These are phyloP conservation scores for Penicillium sp. DNA, from an alignment of 2,329 filamentous ascomycete genomes.

Conservation along the genomic window DNA sequence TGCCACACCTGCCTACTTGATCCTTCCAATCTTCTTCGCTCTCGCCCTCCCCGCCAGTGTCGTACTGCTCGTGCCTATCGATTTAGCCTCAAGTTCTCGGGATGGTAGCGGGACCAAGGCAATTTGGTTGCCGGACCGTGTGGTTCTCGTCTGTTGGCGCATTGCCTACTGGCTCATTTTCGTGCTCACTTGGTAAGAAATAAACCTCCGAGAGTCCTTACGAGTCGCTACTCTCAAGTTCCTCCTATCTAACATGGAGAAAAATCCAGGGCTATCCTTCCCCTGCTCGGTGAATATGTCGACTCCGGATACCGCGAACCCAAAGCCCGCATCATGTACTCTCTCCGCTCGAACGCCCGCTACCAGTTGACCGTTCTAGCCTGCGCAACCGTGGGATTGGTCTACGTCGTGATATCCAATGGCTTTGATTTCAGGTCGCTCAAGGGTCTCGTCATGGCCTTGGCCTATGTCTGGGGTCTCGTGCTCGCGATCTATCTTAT, in stretches of 20 bases:
- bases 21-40: conserved; percentile 94
- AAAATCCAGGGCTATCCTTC: conserved; percentile 75
- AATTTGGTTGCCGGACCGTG: conserved; percentile 81
- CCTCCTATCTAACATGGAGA: not conserved
- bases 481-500: conserved; percentile 93
- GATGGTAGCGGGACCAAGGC: conserved; percentile 74
- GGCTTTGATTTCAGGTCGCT: conserved; percentile 73
- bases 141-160: conserved; percentile 86
- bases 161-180: conserved; percentile 98
- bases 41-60: conserved; percentile 90
- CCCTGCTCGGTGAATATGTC: conserved; percentile 90
- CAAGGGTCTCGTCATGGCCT: conserved; percentile 86
- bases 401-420: conserved; percentile 83
- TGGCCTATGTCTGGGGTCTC: conserved; percentile 93
- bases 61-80: conserved; percentile 90
- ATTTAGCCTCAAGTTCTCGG: conserved; percentile 83
- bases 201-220: no score
- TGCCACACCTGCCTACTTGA: conserved; percentile 84
- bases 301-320: conserved; percentile 92
- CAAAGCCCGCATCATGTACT: conserved; percentile 79
- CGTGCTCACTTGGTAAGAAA: conserved; percentile 79
- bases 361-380: conserved; percentile 83
- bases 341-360: conserved; percentile 81
- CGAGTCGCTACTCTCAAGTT: no score
- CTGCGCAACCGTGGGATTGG: conserved; percentile 69